Percentiles rank a stretch among this genome's conserved stretches.
These are phyloP conservation scores for Juglanconis juglandina DNA, from an alignment of 2,329 filamentous ascomycete species.

Conservation along the genomic window DNA sequence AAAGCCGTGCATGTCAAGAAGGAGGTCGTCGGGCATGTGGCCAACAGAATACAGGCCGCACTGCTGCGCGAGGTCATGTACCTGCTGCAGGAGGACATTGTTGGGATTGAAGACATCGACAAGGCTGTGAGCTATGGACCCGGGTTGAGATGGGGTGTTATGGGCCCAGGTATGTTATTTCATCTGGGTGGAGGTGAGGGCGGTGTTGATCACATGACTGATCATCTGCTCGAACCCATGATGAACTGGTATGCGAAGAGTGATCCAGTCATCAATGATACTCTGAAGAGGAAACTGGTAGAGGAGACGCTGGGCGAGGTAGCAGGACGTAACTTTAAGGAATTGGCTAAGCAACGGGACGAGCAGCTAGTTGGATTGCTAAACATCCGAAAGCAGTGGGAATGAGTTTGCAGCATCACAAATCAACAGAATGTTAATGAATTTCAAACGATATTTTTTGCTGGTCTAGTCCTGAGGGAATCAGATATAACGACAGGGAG, in stretches of 20 bases:
- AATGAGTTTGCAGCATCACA: not conserved
- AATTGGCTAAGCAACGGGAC: slow-evolving; percentile 20
- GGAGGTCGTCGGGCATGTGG: slow-evolving; percentile 40
- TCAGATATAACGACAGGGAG: too few relatives aligned
- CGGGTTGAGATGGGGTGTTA: slow-evolving; percentile 21
- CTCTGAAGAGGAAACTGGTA: slow-evolving; percentile 20
- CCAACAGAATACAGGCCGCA: slow-evolving; percentile 42
- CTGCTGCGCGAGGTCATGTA: slow-evolving; percentile 30
- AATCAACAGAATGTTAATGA: not conserved
- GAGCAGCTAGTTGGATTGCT: slow-evolving; percentile 20
- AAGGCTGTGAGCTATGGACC: slow-evolving; percentile 20
- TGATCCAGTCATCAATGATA: slow-evolving; percentile 22
- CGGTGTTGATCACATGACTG: slow-evolving; percentile 20
- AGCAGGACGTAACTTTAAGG: slow-evolving; percentile 14
- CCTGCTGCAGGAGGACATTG: slow-evolving; percentile 20
- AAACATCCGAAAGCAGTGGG: slow-evolving; percentile 20
- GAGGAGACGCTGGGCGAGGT: slow-evolving; percentile 17
- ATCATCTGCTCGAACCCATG: slow-evolving; percentile 21
- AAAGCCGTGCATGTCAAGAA: slow-evolving; percentile 36
- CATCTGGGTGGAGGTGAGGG: slow-evolving; percentile 21
- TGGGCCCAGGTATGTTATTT: slow-evolving; percentile 21
- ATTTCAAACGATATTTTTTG: too few relatives aligned
- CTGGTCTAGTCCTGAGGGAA: too few relatives aligned
- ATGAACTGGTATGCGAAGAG: slow-evolving; percentile 22
- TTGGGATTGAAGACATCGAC: slow-evolving; percentile 18